A percentile compares a stretch with the other conserved stretches of the same genome.
These are phyloP conservation scores for Lecanicillium sp. DNA, from an alignment of 2,329 filamentous ascomycete species.

Conservation along the genomic window DNA sequence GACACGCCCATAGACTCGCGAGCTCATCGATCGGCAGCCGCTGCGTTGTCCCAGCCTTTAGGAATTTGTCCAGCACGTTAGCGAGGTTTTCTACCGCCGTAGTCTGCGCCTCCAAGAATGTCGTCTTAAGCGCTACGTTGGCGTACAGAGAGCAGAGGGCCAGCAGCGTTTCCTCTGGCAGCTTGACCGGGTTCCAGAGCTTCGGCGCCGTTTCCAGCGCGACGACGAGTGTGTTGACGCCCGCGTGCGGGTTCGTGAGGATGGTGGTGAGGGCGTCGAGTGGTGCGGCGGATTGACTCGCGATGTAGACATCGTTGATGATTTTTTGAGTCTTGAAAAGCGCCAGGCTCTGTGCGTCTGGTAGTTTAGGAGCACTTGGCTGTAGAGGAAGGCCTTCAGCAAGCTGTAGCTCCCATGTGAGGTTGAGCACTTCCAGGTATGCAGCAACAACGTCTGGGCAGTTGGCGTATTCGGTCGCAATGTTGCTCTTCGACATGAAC, in stretches of 20 bases:
- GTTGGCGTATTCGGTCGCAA: slow-evolving; percentile 19
- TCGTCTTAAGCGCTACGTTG: slow-evolving; percentile 32
- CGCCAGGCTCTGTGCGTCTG: slow-evolving; percentile 25
- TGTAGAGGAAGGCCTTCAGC: slow-evolving; percentile 16
- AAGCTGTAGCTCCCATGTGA: slow-evolving; percentile 29
- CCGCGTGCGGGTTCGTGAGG: slow-evolving; percentile 24
- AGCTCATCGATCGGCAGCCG: slow-evolving; percentile 30
- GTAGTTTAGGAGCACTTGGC: slow-evolving; percentile 19
- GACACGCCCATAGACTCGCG: slow-evolving; percentile 34
- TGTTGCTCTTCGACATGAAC: slow-evolving; percentile 24
- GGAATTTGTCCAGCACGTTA: slow-evolving; percentile 35
- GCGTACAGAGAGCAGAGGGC: slow-evolving; percentile 39
- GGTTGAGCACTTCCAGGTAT: slow-evolving; percentile 41
- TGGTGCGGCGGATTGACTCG: slow-evolving; percentile 20
- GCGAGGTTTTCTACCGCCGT: slow-evolving; percentile 43
- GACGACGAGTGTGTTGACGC: slow-evolving; percentile 30
- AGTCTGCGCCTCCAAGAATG: slow-evolving; percentile 40
- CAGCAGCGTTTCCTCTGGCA: slow-evolving; percentile 21
- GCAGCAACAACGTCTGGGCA: slow-evolving; percentile 40
- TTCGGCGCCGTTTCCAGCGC: slow-evolving; percentile 34
- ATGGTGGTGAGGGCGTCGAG: slow-evolving; percentile 22
- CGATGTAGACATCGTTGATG: slow-evolving; percentile 31
- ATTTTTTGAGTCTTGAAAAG: slow-evolving; percentile 35
- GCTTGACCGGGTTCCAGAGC: slow-evolving; percentile 22
- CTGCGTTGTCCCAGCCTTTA: slow-evolving; percentile 23